These are phyloP conservation scores for Epicoccum sorghinum DNA, from an alignment of 2,329 filamentous ascomycete genomes.

Conservation along the genomic window DNA sequence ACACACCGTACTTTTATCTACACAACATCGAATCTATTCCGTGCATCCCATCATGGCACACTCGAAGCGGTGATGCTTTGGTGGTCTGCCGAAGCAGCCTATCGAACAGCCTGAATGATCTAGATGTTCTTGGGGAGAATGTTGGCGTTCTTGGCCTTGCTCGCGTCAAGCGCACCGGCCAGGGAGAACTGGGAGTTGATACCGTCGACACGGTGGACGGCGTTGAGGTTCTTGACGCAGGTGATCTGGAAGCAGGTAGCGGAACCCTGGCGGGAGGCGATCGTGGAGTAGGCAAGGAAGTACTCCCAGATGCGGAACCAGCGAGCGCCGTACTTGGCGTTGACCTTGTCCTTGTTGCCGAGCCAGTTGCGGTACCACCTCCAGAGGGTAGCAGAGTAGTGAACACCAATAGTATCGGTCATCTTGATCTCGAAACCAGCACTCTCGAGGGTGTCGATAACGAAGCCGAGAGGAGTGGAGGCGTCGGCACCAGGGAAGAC, in stretches of 20 bases:
- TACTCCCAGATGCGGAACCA: slow-evolving; percentile 98
- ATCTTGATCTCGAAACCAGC: slow-evolving; percentile 90
- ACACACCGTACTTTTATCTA: slow-evolving; percentile 5
- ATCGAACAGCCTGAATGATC: neutral
- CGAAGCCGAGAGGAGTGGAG: slow-evolving; percentile 88
- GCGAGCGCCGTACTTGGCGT: slow-evolving; percentile 90
- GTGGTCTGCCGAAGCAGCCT: neutral
- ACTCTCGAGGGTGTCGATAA: slow-evolving; percentile 82
- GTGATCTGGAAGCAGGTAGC: slow-evolving; percentile 89
- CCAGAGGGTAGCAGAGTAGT: slow-evolving; percentile 97
- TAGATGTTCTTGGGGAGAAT: slow-evolving; percentile 16
- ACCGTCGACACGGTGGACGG: slow-evolving; percentile 80
- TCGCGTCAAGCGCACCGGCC: slow-evolving; percentile 65
- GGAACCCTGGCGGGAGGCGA: slow-evolving; percentile 80
- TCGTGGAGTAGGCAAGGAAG: slow-evolving; percentile 86
- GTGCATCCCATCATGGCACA: neutral
- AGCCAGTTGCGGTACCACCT: slow-evolving; percentile 99
- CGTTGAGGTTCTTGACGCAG: slow-evolving; percentile 88
- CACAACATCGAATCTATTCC: neutral
- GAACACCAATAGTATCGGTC: slow-evolving; percentile 91
- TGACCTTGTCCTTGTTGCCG: slow-evolving; percentile 88
- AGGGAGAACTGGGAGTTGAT: slow-evolving; percentile 73
- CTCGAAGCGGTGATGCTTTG: neutral
- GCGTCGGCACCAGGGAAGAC: slow-evolving; percentile 97
- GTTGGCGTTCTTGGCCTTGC: slow-evolving; percentile 43